A percentile compares a stretch with the other conserved stretches of the same genome.
Conservation (phyloP, 805 yeast species). For the Ogataea glucozyma region DNA sequence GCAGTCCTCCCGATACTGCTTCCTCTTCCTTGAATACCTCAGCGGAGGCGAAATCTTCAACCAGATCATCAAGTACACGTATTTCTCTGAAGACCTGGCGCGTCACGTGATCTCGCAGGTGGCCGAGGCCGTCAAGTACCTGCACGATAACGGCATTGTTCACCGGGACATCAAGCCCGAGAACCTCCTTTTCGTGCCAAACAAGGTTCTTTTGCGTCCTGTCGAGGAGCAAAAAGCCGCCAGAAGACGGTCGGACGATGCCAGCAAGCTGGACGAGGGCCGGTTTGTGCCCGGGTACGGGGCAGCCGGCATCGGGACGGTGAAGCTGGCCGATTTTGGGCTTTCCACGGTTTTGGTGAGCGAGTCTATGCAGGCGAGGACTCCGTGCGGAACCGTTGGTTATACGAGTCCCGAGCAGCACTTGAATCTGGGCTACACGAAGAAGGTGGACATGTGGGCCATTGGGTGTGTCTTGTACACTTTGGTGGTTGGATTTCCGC, state of each 20-base stretch:
- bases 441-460: constrained; percentile 74
- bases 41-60: constrained; percentile 82
- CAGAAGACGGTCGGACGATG: constrained; percentile 56
- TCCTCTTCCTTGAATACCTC: constrained; percentile 64
- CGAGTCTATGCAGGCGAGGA: constrained; percentile 49
- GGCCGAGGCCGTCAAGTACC: constrained; percentile 65
- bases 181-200: constrained; percentile 64
- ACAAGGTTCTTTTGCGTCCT: constrained; percentile 45
- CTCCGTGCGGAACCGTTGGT: constrained; percentile 78
- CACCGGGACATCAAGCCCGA: constrained; percentile 86
- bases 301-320: constrained; percentile 62
- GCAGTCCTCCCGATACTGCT: constrained; percentile 48
- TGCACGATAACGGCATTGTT: constrained; percentile 73
- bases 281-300: constrained; percentile 52
- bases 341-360: constrained; percentile 57
- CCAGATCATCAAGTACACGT: constrained; percentile 74
- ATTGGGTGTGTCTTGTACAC: constrained; percentile 72
- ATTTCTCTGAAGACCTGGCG: constrained; percentile 70
- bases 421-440: constrained; percentile 57
- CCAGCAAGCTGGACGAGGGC: constrained; percentile 63
- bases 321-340: constrained; percentile 72
- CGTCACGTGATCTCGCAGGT: constrained; percentile 74
- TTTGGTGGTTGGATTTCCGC: constrained; percentile 71
- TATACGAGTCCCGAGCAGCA: constrained; percentile 76
- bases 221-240: constrained; percentile 43